Evolutionary conservation across 805 yeast species (phyloP), one percentile per base, ranked within the genome.

Genomic region (Yarrowia porcina): DNA sequence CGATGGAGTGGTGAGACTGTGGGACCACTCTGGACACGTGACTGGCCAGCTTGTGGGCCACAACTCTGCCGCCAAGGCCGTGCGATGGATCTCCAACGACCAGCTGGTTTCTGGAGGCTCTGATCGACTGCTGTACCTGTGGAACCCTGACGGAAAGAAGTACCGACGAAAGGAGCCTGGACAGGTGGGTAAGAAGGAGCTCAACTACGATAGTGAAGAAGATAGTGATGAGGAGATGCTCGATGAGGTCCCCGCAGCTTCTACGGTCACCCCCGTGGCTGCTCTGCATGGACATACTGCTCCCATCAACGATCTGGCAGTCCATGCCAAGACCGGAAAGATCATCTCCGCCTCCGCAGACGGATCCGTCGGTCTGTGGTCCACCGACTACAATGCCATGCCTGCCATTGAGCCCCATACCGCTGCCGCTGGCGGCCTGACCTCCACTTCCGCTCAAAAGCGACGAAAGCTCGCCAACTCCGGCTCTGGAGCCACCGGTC

Each of bases 1-100:
- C 71, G 99, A 94, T 73, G 98, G 98, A 69, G 82, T 93, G 30
- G 97, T 93, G 23, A 83, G 98, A 67, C 84, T 94, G 11, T 94
- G 92, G 85, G 86, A 90, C 71, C 76, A 83, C 74, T 82, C 89
- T 15, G 98, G 97, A 10, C 80, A 83, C 56, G 87, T 92, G 10
- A 87, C 85, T 68, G 84, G 87, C 66, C 96, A 90, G 73, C 83
- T 88, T 68, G 82, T 83, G 60, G 98, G 97, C 27, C 99, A 94
- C 74, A 84, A 88, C 17, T 97, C 90, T 30, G 86, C 97, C 12
- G 85, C 94, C 61, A 87, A 88, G 72, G 81, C 89, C 15, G 96
- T 90, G 27, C 83, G 84, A 70, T 93, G 94, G 87, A 80, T 90
- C 52, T 81, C 86, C 15, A 83, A 86, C 52, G 83, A 89, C 7